A percentile compares a stretch with the other conserved stretches of the same genome.
Evolutionary conservation across 495 filamentous ascomycete genomes (phyloP).

Genomic region (Darksidea phi): DNA sequence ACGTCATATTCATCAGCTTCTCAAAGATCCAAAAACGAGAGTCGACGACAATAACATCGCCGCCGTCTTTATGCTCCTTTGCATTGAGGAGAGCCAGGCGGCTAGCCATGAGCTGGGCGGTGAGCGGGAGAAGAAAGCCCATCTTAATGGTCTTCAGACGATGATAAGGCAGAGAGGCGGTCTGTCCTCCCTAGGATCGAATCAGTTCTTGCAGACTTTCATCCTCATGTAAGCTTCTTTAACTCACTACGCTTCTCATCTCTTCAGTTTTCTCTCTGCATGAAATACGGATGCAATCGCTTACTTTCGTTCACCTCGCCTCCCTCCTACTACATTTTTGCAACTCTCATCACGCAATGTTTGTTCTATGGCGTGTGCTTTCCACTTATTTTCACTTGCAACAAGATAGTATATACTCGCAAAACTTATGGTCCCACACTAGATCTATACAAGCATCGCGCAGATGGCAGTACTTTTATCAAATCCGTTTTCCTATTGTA

Average conservation of each 20-base stretch:
- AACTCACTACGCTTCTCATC: slow-evolving; percentile 8
- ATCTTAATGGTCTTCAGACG: slow-evolving; percentile 35
- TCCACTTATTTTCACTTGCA: neutral
- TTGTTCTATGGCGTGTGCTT: neutral
- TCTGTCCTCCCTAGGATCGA: slow-evolving; percentile 27
- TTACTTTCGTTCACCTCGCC: neutral
- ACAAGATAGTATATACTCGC: no score
- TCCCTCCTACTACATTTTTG: neutral
- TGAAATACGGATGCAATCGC: neutral
- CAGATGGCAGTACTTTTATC: neutral
- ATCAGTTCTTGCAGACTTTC: slow-evolving; percentile 37
- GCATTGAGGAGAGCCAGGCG: slow-evolving; percentile 36
- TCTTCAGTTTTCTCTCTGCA: no score
- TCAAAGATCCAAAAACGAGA: slow-evolving; percentile 24
- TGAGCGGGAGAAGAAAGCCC: slow-evolving; percentile 18
- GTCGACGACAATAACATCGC: slow-evolving; percentile 38
- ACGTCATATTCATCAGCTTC: slow-evolving; percentile 30
- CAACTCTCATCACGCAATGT: no score
- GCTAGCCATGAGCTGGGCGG: slow-evolving; percentile 8
- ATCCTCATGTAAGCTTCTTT: slow-evolving; percentile 37
- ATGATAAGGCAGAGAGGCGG: slow-evolving; percentile 40
- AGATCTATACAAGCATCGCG: no score
- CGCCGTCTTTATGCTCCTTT: slow-evolving; percentile 37
- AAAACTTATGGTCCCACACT: no score
- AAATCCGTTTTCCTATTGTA: neutral